Evolutionary conservation across 2,329 filamentous ascomycete genomes (phyloP), one percentile per base, ranked within the genome.

Genomic region (Penicillium oxalicum): DNA sequence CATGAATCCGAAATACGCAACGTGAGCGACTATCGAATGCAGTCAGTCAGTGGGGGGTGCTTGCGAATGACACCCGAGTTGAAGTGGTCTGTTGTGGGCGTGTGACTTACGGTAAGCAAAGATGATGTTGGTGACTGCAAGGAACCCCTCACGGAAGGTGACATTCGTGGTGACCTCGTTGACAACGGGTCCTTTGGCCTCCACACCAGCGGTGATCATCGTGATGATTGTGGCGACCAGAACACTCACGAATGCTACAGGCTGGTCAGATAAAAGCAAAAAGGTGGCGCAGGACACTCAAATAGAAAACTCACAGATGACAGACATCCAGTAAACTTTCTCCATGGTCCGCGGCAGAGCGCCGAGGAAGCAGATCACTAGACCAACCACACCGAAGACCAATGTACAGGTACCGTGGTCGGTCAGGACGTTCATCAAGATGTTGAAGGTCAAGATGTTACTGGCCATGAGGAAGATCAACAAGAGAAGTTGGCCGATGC

Each of bases 381-480:
- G 56, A 0, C 81, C 82, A 4, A 82, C 69, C n/a, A 82, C 71
- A 9, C 75, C 78, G 68, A 81, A 86, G 2, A 81, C 70, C 45
- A 86, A 78, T 4, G 80, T 82, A 66, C 83, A 87, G 1, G 77
- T 74, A 0, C 74, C 78, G 51, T 84, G 77, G 3, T 79, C 66
- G 5, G 81, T 82, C 38, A 88, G 71, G 41, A 77, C 80, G 57
- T 82, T 82, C 65, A 87, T 78, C 59, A 83, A 80, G 57, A 87
- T 83, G 28, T 77, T 77, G 52, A 86, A 86, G 0, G 82, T 86
- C 50, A 87, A 70, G 47, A 85, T 76, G 66, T 88, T 86, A n/a
- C 83, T 85, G 26, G 78, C 83, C 66, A 84, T 81, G 50, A 86
- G 77, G 69, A 88, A 86, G 49, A 84, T 71, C 34, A 87, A 70